Evolutionary conservation across 352 stramenopile species (phyloP), one percentile per base, ranked within the genome.

Genomic region (Globisporangium heterothallicum): DNA sequence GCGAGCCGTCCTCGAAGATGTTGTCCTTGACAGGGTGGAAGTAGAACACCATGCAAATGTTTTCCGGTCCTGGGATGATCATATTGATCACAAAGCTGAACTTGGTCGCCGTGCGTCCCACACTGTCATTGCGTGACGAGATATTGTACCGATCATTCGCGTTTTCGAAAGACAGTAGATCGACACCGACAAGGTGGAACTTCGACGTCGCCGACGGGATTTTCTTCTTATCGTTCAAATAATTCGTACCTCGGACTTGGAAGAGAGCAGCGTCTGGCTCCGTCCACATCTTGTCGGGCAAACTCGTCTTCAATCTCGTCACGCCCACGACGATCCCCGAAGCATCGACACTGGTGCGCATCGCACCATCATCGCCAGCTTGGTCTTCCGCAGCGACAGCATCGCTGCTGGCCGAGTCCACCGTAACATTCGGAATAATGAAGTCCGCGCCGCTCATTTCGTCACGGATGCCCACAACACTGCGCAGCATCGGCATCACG

Each of bases 41-140:
- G 77, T 95, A 96, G 44, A 92, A 91, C 22, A 86, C 80, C 64
- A 94, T 80, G 51, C 69, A 78, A 29, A 74, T 69, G 58, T 96
- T 95, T 29, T 91, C 79, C 0, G 78, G 63, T 0, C 78, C 68
- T 0, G 86, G 86, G 42, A 96, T 90, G 61, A 92, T 92, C 74
- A 95, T 93, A 58, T 93, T 94, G 45, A 96, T 70, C 5, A 96
- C 82, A 54, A 96, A 94, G 41, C 80, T 92, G 63, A 96, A 96
- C 57, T 91, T 86, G 30, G 42, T 57, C 43, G 75, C 74, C 8
- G 65, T 89, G 46, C 73, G 70, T 21, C 81, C 89, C 42, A 95
- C 77, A 44, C 72, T 89, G 46, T 88, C 86, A 5, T 66, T 44
- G 13, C 72, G 85, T 29, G 66, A 59, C 43, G 79, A 88, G 24